Evolutionary conservation across 2,329 filamentous ascomycete genomes (phyloP).

Genomic region (Talaromyces pinophilus): DNA sequence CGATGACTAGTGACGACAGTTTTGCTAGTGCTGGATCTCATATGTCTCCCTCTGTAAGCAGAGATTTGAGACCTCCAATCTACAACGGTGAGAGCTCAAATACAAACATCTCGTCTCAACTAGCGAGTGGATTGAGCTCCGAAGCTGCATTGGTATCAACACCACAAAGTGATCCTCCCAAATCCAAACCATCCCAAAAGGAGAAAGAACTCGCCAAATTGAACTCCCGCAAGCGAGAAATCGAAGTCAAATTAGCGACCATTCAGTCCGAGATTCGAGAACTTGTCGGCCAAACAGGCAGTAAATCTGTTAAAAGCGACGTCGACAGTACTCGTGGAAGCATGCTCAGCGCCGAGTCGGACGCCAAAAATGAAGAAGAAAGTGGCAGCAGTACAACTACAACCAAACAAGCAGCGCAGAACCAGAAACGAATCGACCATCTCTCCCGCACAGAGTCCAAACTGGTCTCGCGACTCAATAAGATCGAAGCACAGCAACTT

Average conservation of each 20-base stretch:
- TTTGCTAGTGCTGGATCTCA: conserved; percentile 36
- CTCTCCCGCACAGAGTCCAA: conserved; percentile 40
- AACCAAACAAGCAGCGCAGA: conserved; percentile 25
- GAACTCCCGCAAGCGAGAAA: conserved; percentile 41
- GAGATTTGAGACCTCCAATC: neutral
- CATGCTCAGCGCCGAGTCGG: conserved; percentile 6
- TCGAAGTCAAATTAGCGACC: conserved; percentile 42
- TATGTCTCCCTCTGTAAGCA: conserved; percentile 2
- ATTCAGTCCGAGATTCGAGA: conserved; percentile 39
- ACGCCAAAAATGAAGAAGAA: conserved; percentile 13
- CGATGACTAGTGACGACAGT: conserved; percentile 30
- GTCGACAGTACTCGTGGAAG: conserved; percentile 21
- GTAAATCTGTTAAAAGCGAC: conserved; percentile 19
- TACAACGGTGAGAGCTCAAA: neutral
- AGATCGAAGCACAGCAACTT: conserved; percentile 45
- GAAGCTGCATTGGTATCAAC: conserved; percentile 5
- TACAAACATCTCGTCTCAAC: neutral
- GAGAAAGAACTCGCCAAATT: conserved; percentile 49
- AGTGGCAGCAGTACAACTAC: neutral
- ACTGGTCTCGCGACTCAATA: conserved; percentile 42
- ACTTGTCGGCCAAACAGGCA: conserved; percentile 26
- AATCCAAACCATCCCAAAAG: conserved; percentile 38
- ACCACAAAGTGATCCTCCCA: conserved; percentile 15
- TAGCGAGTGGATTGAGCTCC: conserved; percentile 2
- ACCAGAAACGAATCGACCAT: conserved; percentile 34